A percentile compares a stretch with the other conserved stretches of the same genome.
These are phyloP conservation scores for Quercus lobata DNA, from an alignment of 331 rosid species.

Conservation along the genomic window DNA sequence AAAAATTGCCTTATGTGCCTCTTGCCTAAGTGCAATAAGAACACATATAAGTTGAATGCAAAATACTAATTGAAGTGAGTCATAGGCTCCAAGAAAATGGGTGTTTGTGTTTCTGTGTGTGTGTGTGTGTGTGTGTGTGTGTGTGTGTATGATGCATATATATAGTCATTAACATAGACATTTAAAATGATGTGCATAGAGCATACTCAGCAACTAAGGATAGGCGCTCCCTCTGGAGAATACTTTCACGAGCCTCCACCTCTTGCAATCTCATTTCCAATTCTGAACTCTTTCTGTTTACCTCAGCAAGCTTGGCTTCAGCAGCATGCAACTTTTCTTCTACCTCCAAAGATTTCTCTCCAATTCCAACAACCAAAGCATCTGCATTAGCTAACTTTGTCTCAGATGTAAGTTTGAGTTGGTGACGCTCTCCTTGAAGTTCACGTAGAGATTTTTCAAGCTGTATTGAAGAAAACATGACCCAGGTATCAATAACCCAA, in stretches of 20 bases:
- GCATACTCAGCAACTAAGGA: conserved; percentile 70
- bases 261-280: conserved; percentile 72
- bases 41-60: not conserved
- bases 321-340: conserved; percentile 67
- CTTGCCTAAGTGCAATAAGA: conserved; percentile 50
- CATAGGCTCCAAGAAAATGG: conserved; percentile 5
- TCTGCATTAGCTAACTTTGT: conserved; percentile 64
- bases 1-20: conserved; percentile 59
- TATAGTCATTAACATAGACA: conserved; percentile 3
- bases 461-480: conserved; percentile 39
- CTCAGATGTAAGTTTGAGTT: conserved; percentile 45
- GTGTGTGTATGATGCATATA: not conserved
- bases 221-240: conserved; percentile 62
- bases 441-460: conserved; percentile 70
- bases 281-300: conserved; percentile 59
- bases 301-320: conserved; percentile 78
- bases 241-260: conserved; percentile 65
- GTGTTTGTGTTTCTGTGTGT: too few species aligned
- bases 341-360: conserved; percentile 62
- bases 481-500: conserved; percentile 15
- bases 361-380: conserved; percentile 63
- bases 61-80: not conserved
- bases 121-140: not conserved
- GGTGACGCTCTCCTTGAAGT: conserved; percentile 49
- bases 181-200: not conserved